Conservation (phyloP, 805 yeast genomes). For the Ogataea minuta region DNA sequence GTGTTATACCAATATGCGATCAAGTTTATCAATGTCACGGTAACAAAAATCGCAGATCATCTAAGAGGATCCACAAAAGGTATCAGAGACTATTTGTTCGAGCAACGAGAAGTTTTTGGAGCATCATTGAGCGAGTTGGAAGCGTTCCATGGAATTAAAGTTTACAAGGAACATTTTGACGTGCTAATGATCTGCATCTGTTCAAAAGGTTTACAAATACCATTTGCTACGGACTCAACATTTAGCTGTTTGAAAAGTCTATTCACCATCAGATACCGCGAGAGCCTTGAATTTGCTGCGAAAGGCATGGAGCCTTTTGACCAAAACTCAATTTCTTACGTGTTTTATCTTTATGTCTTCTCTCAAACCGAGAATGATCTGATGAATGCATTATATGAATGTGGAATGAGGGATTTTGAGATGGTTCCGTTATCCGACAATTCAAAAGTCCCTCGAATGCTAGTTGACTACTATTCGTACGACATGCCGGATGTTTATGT, state of each 20-base stretch:
- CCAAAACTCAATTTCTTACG: slow-evolving; percentile 32
- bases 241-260: slow-evolving; percentile 43
- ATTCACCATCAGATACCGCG: slow-evolving; percentile 42
- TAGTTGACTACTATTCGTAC: slow-evolving; percentile 8
- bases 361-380: slow-evolving; percentile 39
- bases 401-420: slow-evolving; percentile 35
- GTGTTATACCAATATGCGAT: slow-evolving; percentile 31
- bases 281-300: slow-evolving; percentile 21
- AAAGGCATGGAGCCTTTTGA: slow-evolving; percentile 14
- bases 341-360: slow-evolving; percentile 33
- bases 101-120: slow-evolving; percentile 39
- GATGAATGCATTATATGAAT: slow-evolving; percentile 30
- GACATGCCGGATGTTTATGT: slow-evolving; percentile 16
- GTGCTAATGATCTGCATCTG: slow-evolving; percentile 46
- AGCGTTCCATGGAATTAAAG: slow-evolving; percentile 34
- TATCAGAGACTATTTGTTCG: slow-evolving; percentile 31
- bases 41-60: slow-evolving; percentile 35
- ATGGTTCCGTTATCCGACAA: slow-evolving; percentile 32
- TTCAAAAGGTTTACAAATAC: slow-evolving; percentile 56
- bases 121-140: slow-evolving; percentile 45
- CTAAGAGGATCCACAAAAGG: slow-evolving; percentile 27
- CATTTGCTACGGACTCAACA: slow-evolving; percentile 53
- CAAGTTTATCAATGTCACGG: slow-evolving; percentile 36
- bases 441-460: slow-evolving; percentile 38
- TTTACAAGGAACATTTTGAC: slow-evolving; percentile 49